Base-by-base conservation (phyloP, 2,329 filamentous ascomycete genomes). In the Aspergillus melleus region DNA sequence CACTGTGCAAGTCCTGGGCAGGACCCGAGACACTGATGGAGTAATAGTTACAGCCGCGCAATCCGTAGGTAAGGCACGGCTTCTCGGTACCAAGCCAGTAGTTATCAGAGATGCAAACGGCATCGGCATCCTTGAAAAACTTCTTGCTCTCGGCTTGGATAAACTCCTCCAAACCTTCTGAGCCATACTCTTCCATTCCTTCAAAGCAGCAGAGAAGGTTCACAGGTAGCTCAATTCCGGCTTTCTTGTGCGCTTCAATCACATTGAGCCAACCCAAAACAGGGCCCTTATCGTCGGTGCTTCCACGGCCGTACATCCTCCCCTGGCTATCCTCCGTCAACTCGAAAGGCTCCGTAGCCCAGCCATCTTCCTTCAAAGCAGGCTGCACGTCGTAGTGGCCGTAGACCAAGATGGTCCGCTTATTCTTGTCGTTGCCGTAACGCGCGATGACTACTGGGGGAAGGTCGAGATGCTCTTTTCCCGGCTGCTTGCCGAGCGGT, bases 81-180 rank as follows among this genome's bases (percentile, higher is more conserved):
- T 97, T 97, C 84, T 98, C 92, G 6, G 95, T 98, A 60, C 95
- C 95, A 46, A 99, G 88, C 95, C 95, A 99, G 87, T 99, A 99
- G 85, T 99, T 99, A 79, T 99, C 95, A 52, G 92, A 96, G 75
- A 99, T 99, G 81, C 95, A 99, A 61, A 98, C 92, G 6, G 93
- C 95, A 68, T 99, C 95, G 39, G 92, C 88, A 70, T 97, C 94
- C 72, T 92, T 92, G 82, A 99, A 99, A 83, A 89, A 98, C 70
- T 91, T 90, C 81, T 96, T 92, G 66, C 90, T 92, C 80, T 99
- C 95, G 51, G 86, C 88, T 67, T 90, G 84, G 79, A 99, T 97
- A 67, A 98, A 90, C 69, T 96, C 94, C 72, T 99, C 95, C 57
- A 99, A 84, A 42, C 95, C 95, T 76, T 98, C 94, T 0, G 93